phyloP scores from a whole-genome alignment of 345 rosid genomes.

The Citrus inodora region DNA sequence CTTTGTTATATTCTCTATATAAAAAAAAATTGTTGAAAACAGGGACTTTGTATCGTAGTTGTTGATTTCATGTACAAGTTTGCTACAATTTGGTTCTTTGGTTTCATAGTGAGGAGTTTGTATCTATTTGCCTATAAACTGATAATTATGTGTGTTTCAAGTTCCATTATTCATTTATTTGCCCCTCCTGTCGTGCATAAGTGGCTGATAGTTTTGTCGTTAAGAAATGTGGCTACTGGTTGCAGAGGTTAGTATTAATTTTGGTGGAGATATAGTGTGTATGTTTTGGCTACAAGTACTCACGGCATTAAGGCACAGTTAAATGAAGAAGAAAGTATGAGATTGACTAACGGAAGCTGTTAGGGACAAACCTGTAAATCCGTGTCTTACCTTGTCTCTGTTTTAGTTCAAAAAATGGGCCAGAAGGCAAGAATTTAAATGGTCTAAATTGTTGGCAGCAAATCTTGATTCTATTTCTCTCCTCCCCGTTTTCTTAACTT shows the following conservation, averaged over 20 bases:
- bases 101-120: neutral
- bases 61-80: neutral
- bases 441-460: neutral
- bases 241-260: neutral
- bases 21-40: neutral
- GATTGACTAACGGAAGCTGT: too few relatives aligned
- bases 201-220: neutral
- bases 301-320: neutral
- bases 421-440: neutral
- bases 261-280: neutral
- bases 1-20: neutral
- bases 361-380: neutral
- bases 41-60: neutral
- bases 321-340: too few relatives aligned
- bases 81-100: neutral
- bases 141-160: neutral
- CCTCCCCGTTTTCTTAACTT: neutral
- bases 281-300: neutral
- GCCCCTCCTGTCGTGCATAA: neutral
- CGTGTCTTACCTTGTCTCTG: neutral
- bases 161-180: neutral
- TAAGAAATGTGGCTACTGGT: neutral
- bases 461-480: neutral
- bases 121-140: neutral
- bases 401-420: neutral